phyloP scores from a whole-genome alignment of 1,284 basidiomycete species.

The Boletus sp. region DNA sequence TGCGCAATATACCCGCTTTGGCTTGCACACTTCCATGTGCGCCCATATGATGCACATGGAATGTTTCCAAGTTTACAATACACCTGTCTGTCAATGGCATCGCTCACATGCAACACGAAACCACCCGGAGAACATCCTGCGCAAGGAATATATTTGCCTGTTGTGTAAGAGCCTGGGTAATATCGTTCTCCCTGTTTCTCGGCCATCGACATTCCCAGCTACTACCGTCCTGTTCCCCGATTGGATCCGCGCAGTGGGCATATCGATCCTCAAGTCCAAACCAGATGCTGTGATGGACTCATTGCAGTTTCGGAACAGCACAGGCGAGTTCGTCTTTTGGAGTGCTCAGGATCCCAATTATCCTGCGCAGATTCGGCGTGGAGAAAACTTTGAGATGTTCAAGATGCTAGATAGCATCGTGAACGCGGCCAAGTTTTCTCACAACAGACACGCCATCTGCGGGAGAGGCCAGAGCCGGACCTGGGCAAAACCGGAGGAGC shows the following conservation, averaged over 20 bases:
- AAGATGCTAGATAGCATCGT: constrained; percentile 83
- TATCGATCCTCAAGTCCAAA: constrained; percentile 78
- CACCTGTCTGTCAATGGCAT: constrained; percentile 88
- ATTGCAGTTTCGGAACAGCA: constrained; percentile 74
- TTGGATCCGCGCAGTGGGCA: constrained; percentile 81
- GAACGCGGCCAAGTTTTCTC: constrained; percentile 71
- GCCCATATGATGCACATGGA: constrained; percentile 98
- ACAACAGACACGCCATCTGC: constrained; percentile 72
- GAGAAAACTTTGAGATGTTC: constrained; percentile 58
- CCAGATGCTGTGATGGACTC: constrained; percentile 71
- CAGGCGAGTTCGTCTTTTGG: constrained; percentile 86
- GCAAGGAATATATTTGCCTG: constrained; percentile 97
- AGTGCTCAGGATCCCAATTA: constrained; percentile 76
- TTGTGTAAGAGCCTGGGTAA: constrained; percentile 99
- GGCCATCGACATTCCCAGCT: constrained; percentile 48
- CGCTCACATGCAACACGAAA: constrained; percentile 89
- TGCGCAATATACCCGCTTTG: constrained; percentile 74
- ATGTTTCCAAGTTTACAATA: constrained; percentile 92
- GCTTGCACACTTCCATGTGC: constrained; percentile 89
- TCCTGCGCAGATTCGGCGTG: constrained; percentile 53
- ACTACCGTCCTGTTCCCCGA: constrained; percentile 69
- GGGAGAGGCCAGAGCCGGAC: constrained; percentile 76
- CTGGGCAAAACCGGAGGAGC: constrained; percentile 79
- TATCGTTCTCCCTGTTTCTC: constrained; percentile 84
- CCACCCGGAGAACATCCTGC: constrained; percentile 91